A percentile compares a stretch with the other conserved stretches of the same genome.
phyloP scores from a whole-genome alignment of 176 grass and related monocot genomes.

The Phragmites australis region DNA sequence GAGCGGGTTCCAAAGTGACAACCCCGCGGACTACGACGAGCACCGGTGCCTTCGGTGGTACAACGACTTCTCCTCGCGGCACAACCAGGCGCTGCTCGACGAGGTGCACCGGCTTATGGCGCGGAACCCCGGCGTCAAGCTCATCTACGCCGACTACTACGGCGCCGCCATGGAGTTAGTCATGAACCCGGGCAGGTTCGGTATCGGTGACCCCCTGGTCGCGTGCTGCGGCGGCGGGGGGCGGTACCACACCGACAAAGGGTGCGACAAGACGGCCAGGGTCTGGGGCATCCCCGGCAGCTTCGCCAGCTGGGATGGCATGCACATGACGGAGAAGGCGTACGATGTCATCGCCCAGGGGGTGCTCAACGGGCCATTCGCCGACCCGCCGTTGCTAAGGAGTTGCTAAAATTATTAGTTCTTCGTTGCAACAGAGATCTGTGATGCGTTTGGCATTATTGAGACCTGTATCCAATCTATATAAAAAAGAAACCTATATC shows the following conservation, averaged over 20 bases:
- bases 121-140: constrained; percentile 29
- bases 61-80: constrained; percentile 46
- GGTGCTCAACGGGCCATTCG: constrained; percentile 44
- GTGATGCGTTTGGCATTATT: background rate
- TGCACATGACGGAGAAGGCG: constrained; percentile 60
- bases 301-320: constrained; percentile 55
- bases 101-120: background rate
- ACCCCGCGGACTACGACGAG: constrained; percentile 31
- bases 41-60: constrained; percentile 44
- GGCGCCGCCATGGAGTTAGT: constrained; percentile 43
- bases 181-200: constrained; percentile 1
- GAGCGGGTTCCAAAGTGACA: background rate
- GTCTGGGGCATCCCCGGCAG: constrained; percentile 30
- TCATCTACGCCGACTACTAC: constrained; percentile 61
- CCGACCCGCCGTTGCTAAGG: constrained; percentile 29
- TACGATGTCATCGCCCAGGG: constrained; percentile 41
- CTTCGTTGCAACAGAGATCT: background rate
- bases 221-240: constrained; percentile 44
- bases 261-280: background rate
- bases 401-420: constrained; percentile 12
- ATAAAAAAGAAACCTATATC: no score
- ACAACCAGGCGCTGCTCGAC: constrained; percentile 32
- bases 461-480: no score
- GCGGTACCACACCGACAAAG: constrained; percentile 1
- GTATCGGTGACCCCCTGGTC: constrained; percentile 25